Evolutionary conservation across 2,329 filamentous ascomycete species (phyloP).

Genomic region (Hymenoscyphus fructigenus): DNA sequence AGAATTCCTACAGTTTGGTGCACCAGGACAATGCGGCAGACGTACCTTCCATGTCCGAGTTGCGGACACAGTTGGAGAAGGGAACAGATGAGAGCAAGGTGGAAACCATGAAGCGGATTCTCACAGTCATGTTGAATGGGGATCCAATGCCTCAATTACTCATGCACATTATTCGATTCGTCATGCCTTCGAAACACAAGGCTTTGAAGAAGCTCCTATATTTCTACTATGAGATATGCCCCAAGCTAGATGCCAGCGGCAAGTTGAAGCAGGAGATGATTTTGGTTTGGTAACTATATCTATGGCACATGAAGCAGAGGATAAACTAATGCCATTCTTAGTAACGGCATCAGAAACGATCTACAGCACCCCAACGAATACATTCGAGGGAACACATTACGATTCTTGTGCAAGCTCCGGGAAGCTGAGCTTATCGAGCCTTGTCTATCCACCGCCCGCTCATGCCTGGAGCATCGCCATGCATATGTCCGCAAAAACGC

Average conservation of each 20-base stretch:
- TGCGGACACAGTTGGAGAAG: slow-evolving; percentile 92
- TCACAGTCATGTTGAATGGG: slow-evolving; percentile 97
- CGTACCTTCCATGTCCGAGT: slow-evolving; percentile 83
- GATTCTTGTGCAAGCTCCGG: slow-evolving; percentile 93
- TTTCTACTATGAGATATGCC: slow-evolving; percentile 99
- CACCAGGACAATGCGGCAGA: slow-evolving; percentile 97
- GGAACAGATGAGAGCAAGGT: slow-evolving; percentile 89
- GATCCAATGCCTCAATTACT: slow-evolving; percentile 92
- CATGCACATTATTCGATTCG: slow-evolving; percentile 99
- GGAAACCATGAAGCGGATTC: slow-evolving; percentile 93
- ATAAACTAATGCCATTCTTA: slow-evolving; percentile 40
- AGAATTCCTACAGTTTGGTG: slow-evolving; percentile 93
- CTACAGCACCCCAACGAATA: slow-evolving; percentile 98
- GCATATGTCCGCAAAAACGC: slow-evolving; percentile 98
- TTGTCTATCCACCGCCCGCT: slow-evolving; percentile 85
- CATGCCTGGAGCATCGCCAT: slow-evolving; percentile 92
- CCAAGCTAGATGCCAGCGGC: slow-evolving; percentile 85
- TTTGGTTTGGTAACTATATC: slow-evolving; percentile 76
- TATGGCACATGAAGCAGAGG: neutral
- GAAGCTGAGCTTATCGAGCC: slow-evolving; percentile 96
- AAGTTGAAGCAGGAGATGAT: slow-evolving; percentile 99
- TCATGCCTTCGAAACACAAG: slow-evolving; percentile 98
- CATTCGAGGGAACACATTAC: slow-evolving; percentile 94
- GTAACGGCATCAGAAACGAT: slow-evolving; percentile 97
- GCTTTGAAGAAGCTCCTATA: slow-evolving; percentile 96